Base-by-base conservation (phyloP, 2,329 filamentous ascomycete genomes). In the Aspergillus viridinutans region DNA sequence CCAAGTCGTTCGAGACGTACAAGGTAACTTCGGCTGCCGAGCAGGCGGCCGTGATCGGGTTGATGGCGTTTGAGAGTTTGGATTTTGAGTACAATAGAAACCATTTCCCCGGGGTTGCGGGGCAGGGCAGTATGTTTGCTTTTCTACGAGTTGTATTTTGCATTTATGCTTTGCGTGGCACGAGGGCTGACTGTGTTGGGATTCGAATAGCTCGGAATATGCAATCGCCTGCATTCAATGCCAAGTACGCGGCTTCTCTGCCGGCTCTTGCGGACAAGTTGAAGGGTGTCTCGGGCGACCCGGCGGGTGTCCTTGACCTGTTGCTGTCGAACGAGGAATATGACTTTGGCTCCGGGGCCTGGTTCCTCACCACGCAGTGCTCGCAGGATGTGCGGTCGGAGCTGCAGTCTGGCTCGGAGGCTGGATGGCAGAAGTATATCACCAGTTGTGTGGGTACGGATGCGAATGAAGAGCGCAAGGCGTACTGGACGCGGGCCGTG, bases 21-120 rank as follows among this genome's bases (percentile, higher is more conserved):
- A 62, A 71, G 3, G 76, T 92, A 64, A 79, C 74, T 50, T 71
- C 72, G 35, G 73, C 75, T 23, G 81, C 79, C 23, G 83, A 88
- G 64, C 85, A 89, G 68, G 90, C 90, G 6, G 89, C 86, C 23
- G 72, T 92, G 17, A 68, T 94, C 47, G 80, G 86, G 12, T 78
- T 91, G 67, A 88, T 90, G 76, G 83, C 87, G 10, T 86, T 86
- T 68, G 91, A 95, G 76, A 85, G 83, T 1, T 84, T 56, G 23
- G 80, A 86, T 60, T 90, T 92, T 75, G 80, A 83, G 66, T 92
- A 84, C 81, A 90, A 87, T 73, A 81, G 80, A 71, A 90, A 92
- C 74, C 77, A 85, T 64, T 82, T 72, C 75, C 82, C 81, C 0
- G 72, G 69, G 17, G 45, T 75, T 0, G 80, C 86, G 0, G 90